Evolutionary conservation across 2,329 filamentous ascomycete genomes (phyloP).

Genomic region (Colletotrichum simmondsii): DNA sequence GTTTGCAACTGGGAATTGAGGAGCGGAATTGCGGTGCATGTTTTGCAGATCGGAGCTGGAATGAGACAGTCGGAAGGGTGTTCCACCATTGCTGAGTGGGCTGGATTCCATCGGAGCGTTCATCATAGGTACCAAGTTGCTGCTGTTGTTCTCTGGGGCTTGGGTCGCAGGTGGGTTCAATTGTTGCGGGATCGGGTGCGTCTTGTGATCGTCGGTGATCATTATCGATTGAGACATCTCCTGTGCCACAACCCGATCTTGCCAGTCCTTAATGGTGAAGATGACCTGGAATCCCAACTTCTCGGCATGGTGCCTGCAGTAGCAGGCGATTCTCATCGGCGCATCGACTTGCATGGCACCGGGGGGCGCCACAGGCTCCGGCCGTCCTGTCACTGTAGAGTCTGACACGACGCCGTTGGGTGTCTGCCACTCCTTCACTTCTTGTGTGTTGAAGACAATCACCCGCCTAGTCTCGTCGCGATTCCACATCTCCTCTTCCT

Average conservation of each 20-base stretch:
- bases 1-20: slow-evolving; percentile 41
- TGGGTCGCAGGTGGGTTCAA: slow-evolving; percentile 33
- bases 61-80: slow-evolving; percentile 65
- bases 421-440: slow-evolving; percentile 85
- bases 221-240: slow-evolving; percentile 89
- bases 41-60: slow-evolving; percentile 73
- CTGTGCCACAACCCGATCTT: slow-evolving; percentile 83
- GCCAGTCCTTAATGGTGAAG: slow-evolving; percentile 89
- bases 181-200: slow-evolving; percentile 63
- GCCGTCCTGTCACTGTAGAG: slow-evolving; percentile 52
- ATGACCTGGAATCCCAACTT: slow-evolving; percentile 94
- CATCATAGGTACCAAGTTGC: slow-evolving; percentile 29
- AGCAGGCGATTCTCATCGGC: slow-evolving; percentile 96
- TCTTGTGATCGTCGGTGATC: slow-evolving; percentile 99
- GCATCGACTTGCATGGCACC: slow-evolving; percentile 82
- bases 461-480: slow-evolving; percentile 83
- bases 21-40: slow-evolving; percentile 62
- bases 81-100: slow-evolving; percentile 47
- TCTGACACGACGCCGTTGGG: slow-evolving; percentile 46
- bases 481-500: slow-evolving; percentile 90
- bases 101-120: slow-evolving; percentile 41
- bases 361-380: slow-evolving; percentile 55
- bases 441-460: slow-evolving; percentile 90
- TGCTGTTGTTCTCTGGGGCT: slow-evolving; percentile 28
- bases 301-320: slow-evolving; percentile 94